Percentiles rank a stretch among this genome's conserved stretches.
These are phyloP conservation scores for Euphorbia peplus DNA, from an alignment of 345 rosid genomes.

Conservation along the genomic window DNA sequence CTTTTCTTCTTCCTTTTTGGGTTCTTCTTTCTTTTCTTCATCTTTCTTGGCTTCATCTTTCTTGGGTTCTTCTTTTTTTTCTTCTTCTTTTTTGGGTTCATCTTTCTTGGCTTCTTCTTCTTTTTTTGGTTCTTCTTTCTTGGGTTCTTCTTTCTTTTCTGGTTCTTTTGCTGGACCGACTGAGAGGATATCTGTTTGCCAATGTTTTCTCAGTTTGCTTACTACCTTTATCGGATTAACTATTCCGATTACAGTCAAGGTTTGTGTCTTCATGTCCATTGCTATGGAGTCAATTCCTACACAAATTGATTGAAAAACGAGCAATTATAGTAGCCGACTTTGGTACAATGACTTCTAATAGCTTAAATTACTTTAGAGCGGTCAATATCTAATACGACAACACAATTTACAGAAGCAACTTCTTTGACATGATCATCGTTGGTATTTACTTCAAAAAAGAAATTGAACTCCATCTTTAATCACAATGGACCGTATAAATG, in stretches of 20 bases:
- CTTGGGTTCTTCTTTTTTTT: neutral
- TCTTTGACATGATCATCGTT: no score
- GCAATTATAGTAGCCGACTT: no score
- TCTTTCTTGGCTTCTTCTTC: slow-evolving; percentile 49
- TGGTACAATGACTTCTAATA: no score
- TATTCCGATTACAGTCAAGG: slow-evolving; percentile 64
- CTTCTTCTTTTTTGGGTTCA: slow-evolving; percentile 50
- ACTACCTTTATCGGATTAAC: slow-evolving; percentile 71
- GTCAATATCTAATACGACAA: no score
- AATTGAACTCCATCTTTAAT: no score
- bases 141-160: slow-evolving; percentile 63
- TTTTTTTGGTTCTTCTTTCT: slow-evolving; percentile 64
- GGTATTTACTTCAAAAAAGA: no score
- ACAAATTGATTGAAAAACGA: neutral
- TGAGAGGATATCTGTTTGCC: slow-evolving; percentile 60
- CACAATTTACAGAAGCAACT: no score
- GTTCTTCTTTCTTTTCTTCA: slow-evolving; percentile 55
- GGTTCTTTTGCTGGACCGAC: slow-evolving; percentile 91
- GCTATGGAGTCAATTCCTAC: slow-evolving; percentile 80
- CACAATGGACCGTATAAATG: no score
- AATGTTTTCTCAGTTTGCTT: slow-evolving; percentile 74
- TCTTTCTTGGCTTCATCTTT: slow-evolving; percentile 36
- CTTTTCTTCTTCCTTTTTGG: slow-evolving; percentile 38
- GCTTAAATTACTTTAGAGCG: no score
- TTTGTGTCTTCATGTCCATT: slow-evolving; percentile 78